Base-by-base conservation (phyloP, 2,329 filamentous ascomycete species). In the Ambrosiella xylebori region DNA sequence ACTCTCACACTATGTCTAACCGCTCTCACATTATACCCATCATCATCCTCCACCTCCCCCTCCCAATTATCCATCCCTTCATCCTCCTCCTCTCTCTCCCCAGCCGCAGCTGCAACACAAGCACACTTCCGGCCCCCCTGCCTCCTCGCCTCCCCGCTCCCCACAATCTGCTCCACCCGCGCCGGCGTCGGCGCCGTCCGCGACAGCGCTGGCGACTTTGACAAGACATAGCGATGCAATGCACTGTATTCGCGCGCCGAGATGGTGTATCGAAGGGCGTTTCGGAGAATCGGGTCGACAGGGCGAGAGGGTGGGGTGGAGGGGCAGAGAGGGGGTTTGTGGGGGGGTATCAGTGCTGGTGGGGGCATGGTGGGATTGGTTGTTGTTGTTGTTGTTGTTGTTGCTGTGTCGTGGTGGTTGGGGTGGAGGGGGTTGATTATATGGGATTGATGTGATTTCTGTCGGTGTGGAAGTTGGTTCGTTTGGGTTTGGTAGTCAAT, bases 201-300 rank as follows among this genome's bases (percentile, higher is more conserved):
- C 57, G 75, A 75, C 40, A 85, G 69, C 6, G 77, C 68, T 56
- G 75, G 75, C 50, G 86, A 84, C 52, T 84, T 81, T 61, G 86
- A 88, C 55, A 93, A 76, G 57, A 95, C 78, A 66, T 90, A 89
- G 66, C 85, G 84, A 69, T 95, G 88, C 15, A 96, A 78, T 1
- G 84, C 74, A 63, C 87, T 84, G 70, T 96, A 96, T 69, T 96
- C 90, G 68, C 84, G 82, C 47, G 88, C 82, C 6, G 82, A 85
- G 67, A 90, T 88, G 59, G 86, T 93, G 71, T 95, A 90, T 63
- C 89, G 84, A 60, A 96, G 76, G 49, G 88, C 84, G 69, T 93
- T 94, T 69, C 87, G 86, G 59, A 94, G 76, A 62, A 94, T 77
- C 4, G 86, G 85, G 63, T 91, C 85, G 44, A 63, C 59, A 37